Evolutionary conservation across 345 rosid species (phyloP).

Genomic region (Salix dunnii): DNA sequence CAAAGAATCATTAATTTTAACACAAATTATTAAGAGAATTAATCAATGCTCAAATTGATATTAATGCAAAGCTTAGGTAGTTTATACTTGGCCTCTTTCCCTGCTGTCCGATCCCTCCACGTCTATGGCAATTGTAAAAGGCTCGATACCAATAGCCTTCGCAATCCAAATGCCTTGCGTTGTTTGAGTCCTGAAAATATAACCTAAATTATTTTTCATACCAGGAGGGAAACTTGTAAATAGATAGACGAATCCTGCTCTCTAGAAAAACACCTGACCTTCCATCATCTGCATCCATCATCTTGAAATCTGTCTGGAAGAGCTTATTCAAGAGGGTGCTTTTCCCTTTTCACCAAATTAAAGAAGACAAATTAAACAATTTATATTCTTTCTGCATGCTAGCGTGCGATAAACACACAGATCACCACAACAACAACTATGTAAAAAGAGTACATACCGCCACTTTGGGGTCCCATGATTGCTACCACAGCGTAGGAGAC

Average conservation of each 20-base stretch:
- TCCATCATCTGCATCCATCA: conserved; percentile 72
- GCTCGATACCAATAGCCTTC: conserved; percentile 61
- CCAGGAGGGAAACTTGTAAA: neutral
- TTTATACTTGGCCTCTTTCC: conserved; percentile 74
- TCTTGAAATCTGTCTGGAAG: conserved; percentile 59
- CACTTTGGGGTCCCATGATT: conserved; percentile 87
- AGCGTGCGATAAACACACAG: no score
- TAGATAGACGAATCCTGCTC: neutral
- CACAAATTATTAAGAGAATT: no score
- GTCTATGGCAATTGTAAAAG: conserved; percentile 71
- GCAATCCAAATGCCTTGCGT: conserved; percentile 82
- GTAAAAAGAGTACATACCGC: conserved; percentile 35
- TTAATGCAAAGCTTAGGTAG: no score
- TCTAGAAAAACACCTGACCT: conserved; percentile 40
- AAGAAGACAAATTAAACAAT: neutral
- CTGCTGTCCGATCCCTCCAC: conserved; percentile 84
- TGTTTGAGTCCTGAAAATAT: conserved; percentile 60
- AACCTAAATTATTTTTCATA: neutral
- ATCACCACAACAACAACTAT: no score
- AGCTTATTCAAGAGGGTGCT: conserved; percentile 79
- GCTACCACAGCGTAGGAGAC: conserved; percentile 84
- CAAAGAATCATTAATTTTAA: no score
- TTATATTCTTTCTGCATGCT: no score
- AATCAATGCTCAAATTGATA: no score
- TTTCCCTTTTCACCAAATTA: conserved; percentile 40